Base-by-base conservation (phyloP, 1,284 basidiomycete genomes). In the Trichosporon coremiiforme region DNA sequence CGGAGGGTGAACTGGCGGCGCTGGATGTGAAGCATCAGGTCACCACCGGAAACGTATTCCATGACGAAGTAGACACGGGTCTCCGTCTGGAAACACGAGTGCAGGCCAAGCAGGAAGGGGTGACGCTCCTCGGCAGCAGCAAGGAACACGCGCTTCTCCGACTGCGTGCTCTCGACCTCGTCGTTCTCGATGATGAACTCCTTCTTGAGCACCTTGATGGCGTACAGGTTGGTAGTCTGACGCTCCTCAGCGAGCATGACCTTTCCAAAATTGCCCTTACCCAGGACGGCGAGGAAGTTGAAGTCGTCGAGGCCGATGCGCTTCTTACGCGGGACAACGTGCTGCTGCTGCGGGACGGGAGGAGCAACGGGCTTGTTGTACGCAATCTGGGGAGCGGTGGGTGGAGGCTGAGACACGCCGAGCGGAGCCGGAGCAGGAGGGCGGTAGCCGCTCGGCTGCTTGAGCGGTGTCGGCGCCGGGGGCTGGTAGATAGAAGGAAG, bases 111-210 rank as follows among this genome's bases (percentile, higher is more conserved):
- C 65, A 99, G 86, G 89, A 99, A 99, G 0, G 97, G 97, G 85
- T 99, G 97, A 10, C 94, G 89, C 83, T 99, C 95, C 68, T 93
- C 89, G 10, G 97, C 95, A 25, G 96, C 97, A 5, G 96, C 91
- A 70, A 99, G 85, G 86, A 98, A 98, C 20, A 99, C 97, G 31
- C 97, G 92, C 85, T 99, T 99, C 84, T 99, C 97, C 4, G 97
- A 99, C 75, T 97, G 95, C 53, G 97, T 99, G 79, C 96, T 97
- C 85, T 99, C 97, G 7, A 99, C 95, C 86, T 99, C 97, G 84
- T 99, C 97, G 76, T 99, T 99, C 82, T 99, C 97, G 77, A 99
- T 99, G 83, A 99, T 99, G 80, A 99, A 99, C 85, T 99, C 97
- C 84, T 99, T 99, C 87, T 99, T 99, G 81, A 99, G 84, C 47